A percentile compares a stretch with the other conserved stretches of the same genome.
These are phyloP conservation scores for Cenchrus americanus DNA, from an alignment of 176 grass and related monocot species.

Conservation along the genomic window DNA sequence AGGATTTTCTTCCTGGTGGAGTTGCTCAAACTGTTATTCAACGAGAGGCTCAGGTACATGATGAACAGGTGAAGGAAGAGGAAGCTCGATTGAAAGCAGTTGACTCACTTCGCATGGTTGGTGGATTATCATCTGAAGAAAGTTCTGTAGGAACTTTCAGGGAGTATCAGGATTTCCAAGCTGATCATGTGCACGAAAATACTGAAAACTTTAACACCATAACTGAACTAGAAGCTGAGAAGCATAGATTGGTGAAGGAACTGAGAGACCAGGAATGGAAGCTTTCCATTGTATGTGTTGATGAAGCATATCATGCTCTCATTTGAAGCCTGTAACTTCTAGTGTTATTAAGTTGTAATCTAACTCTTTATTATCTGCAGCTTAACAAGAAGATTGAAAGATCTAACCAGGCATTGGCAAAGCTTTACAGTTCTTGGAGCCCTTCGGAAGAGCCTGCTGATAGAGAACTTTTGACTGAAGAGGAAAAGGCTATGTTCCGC, in stretches of 20 bases:
- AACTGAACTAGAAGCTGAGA: conserved; percentile 69
- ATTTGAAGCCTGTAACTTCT: conserved; percentile 22
- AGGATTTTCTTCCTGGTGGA: conserved; percentile 83
- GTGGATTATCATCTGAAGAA: conserved; percentile 38
- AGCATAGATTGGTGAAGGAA: conserved; percentile 72
- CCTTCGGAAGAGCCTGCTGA: conserved; percentile 59
- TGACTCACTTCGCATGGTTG: conserved; percentile 53
- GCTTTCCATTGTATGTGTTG: conserved; percentile 71
- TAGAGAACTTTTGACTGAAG: conserved; percentile 76
- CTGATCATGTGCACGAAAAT: conserved; percentile 40
- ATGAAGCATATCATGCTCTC: conserved; percentile 2
- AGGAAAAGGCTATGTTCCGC: conserved; percentile 68
- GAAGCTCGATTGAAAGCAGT: conserved; percentile 61
- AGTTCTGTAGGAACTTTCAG: conserved; percentile 62
- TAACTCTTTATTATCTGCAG: conserved; percentile 43
- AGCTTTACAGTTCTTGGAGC: conserved; percentile 63
- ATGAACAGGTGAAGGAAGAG: conserved; percentile 77
- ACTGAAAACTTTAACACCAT: conserved; percentile 29
- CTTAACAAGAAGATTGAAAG: conserved; percentile 80
- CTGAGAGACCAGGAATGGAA: conserved; percentile 62
- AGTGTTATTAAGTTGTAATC: neutral
- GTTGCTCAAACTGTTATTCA: conserved; percentile 60
- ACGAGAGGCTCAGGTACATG: conserved; percentile 62
- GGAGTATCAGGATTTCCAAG: conserved; percentile 74
- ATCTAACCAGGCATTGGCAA: conserved; percentile 65